Percentiles rank a stretch among this genome's conserved stretches.
phyloP scores from a whole-genome alignment of 2,329 filamentous ascomycete species.

The Septoria petroselini region DNA sequence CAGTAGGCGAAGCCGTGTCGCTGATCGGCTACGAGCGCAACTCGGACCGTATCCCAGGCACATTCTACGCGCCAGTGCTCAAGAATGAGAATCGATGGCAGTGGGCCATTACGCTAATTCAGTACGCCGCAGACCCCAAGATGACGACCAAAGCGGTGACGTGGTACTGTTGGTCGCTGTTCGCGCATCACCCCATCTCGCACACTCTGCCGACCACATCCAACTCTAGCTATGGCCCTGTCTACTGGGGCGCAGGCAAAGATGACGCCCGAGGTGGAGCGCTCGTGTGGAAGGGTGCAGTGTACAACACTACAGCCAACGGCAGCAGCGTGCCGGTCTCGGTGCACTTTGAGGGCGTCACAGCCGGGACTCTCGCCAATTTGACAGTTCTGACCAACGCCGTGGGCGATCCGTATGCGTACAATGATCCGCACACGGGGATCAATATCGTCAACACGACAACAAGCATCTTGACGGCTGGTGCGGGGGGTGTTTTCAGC shows the following conservation, averaged over 20 bases:
- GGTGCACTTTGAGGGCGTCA: slow-evolving; percentile 40
- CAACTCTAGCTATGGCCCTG: slow-evolving; percentile 34
- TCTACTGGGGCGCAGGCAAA: slow-evolving; percentile 48
- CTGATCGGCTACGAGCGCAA: slow-evolving; percentile 65
- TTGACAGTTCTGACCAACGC: slow-evolving; percentile 46
- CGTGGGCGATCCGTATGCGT: slow-evolving; percentile 29
- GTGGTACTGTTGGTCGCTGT: slow-evolving; percentile 40
- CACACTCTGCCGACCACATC: slow-evolving; percentile 44
- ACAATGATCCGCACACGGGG: slow-evolving; percentile 33
- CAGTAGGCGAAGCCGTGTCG: slow-evolving; percentile 63
- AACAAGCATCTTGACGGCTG: slow-evolving; percentile 43
- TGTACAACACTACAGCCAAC: slow-evolving; percentile 47
- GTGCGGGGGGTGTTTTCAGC: slow-evolving; percentile 48
- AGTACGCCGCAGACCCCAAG: slow-evolving; percentile 41
- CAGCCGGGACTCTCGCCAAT: slow-evolving; percentile 35
- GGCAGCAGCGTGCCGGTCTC: slow-evolving; percentile 35
- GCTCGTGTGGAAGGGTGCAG: slow-evolving; percentile 47
- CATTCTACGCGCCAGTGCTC: slow-evolving; percentile 40
- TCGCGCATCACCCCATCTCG: slow-evolving; percentile 47
- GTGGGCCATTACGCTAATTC: slow-evolving; percentile 41
- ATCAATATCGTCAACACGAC: slow-evolving; percentile 52
- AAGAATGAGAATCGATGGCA: slow-evolving; percentile 35
- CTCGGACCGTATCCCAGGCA: slow-evolving; percentile 55
- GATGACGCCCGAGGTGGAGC: slow-evolving; percentile 36
- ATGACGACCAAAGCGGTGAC: slow-evolving; percentile 34